Conservation (phyloP, 345 rosid genomes). For the Linum lewisii region DNA sequence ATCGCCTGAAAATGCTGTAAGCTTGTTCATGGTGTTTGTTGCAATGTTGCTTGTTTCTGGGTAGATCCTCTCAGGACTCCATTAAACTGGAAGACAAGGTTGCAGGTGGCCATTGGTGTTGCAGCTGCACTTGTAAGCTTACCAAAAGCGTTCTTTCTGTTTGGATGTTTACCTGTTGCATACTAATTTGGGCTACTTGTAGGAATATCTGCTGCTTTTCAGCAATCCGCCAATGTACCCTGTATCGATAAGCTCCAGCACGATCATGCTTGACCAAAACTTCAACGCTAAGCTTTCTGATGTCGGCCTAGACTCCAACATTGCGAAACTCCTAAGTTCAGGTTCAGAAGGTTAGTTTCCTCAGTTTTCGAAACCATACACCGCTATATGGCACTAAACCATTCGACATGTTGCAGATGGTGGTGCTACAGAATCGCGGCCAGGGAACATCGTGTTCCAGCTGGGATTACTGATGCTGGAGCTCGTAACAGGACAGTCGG, state of each 20-base stretch:
- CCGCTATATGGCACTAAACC: no score
- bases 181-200: slow-evolving; percentile 16
- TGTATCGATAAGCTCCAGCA: slow-evolving; percentile 74
- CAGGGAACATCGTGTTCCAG: slow-evolving; percentile 57
- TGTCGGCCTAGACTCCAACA: slow-evolving; percentile 39
- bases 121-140: slow-evolving; percentile 73
- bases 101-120: slow-evolving; percentile 72
- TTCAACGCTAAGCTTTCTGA: slow-evolving; percentile 78
- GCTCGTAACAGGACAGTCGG: slow-evolving; percentile 82
- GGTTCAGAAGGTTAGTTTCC: slow-evolving; percentile 37
- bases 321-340: not conserved
- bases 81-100: slow-evolving; percentile 77
- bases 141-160: slow-evolving; percentile 16
- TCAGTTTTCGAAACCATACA: not conserved
- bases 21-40: not conserved
- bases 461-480: slow-evolving; percentile 82
- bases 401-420: no score
- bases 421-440: slow-evolving; percentile 32
- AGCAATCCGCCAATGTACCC: slow-evolving; percentile 51
- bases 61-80: slow-evolving; percentile 94
- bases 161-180: not conserved
- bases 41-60: slow-evolving; percentile 13
- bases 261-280: slow-evolving; percentile 77
- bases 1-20: not conserved
- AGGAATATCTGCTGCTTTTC: slow-evolving; percentile 85